Conservation (phyloP, 495 filamentous ascomycete species). For the Halenospora varia region DNA sequence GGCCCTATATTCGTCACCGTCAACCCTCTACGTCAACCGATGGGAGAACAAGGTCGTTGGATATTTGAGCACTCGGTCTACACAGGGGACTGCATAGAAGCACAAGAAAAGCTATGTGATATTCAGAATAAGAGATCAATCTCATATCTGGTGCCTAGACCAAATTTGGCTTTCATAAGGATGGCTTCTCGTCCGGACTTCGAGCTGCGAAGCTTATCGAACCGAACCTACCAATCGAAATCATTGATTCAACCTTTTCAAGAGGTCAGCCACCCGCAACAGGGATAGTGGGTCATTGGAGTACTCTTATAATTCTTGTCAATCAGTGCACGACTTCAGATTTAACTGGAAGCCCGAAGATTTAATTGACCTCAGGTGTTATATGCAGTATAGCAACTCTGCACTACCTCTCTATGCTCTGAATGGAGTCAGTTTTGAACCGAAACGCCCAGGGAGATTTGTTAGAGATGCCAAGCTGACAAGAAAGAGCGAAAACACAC, state of each 20-base stretch:
- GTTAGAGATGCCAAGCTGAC: no score
- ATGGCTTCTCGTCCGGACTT: slow-evolving; percentile 56
- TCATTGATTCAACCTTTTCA: background rate
- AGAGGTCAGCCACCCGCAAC: background rate
- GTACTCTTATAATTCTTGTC: no score
- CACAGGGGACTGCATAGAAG: slow-evolving; percentile 50
- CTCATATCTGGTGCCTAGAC: slow-evolving; percentile 73
- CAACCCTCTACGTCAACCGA: slow-evolving; percentile 60
- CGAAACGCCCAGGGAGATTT: no score
- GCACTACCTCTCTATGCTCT: no score
- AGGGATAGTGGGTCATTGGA: background rate
- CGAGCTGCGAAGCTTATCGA: slow-evolving; percentile 40
- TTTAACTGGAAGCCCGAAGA: no score
- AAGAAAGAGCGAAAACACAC: no score
- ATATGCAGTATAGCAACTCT: no score
- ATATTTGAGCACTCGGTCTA: slow-evolving; percentile 60
- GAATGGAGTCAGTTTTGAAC: no score
- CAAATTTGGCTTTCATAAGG: slow-evolving; percentile 70
- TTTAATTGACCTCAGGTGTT: no score
- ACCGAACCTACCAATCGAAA: background rate
- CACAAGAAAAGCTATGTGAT: slow-evolving; percentile 47
- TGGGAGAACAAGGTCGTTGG: slow-evolving; percentile 38
- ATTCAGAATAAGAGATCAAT: slow-evolving; percentile 70
- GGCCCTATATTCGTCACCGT: slow-evolving; percentile 67
- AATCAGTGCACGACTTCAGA: no score